Evolutionary conservation across 768 basidiomycete species (phyloP), one percentile per base, ranked within the genome.

Genomic region (Boletus rubropictus): DNA sequence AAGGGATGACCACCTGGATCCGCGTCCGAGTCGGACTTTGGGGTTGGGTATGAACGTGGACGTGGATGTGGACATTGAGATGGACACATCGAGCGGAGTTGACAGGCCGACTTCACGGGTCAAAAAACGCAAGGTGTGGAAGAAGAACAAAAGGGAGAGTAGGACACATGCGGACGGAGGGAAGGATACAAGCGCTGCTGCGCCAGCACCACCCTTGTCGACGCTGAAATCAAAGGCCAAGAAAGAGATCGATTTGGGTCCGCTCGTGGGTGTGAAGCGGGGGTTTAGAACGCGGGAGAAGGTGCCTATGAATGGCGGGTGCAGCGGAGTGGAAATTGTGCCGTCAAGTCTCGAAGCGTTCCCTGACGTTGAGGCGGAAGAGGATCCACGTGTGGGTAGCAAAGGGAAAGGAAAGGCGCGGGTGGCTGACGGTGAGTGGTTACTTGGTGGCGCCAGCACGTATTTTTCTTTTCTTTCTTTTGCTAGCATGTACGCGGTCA

Each of bases 281-380:
- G 83, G 85, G 3, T 84, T 86, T 52, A 68, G 72, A 56, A 82
- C 84, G 18, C 63, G 74, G 37, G 84, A 84, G 61, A 69, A 71
- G 54, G 67, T 75, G 2, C 77, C 77, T 7, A 69, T 68, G 46
- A 75, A 74, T 34, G 81, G 84, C 1, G 84, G 85, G 4, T 72
- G 85, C 67, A 72, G 76, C 18, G 82, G 82, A 0, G 75, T 83
- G 22, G 81, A 82, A 68, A 73, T 83, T 65, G 69, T 76, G 10
- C 58, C 69, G 5, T 59, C 58, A 20, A 57, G 63, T 45, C 46
- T 63, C 12, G 22, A 11, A 15, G 24, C 58, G 4, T 62, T 41
- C 46, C 56, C 55, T 35, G 48, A 51, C 6, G 38, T 55, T 18
- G 24, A 22, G n/a, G 7, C 0, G 27, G 64, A 50, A 48, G 54